Evolutionary conservation across 2,329 filamentous ascomycete species (phyloP), one percentile per base, ranked within the genome.

Genomic region (Coniella vitis): DNA sequence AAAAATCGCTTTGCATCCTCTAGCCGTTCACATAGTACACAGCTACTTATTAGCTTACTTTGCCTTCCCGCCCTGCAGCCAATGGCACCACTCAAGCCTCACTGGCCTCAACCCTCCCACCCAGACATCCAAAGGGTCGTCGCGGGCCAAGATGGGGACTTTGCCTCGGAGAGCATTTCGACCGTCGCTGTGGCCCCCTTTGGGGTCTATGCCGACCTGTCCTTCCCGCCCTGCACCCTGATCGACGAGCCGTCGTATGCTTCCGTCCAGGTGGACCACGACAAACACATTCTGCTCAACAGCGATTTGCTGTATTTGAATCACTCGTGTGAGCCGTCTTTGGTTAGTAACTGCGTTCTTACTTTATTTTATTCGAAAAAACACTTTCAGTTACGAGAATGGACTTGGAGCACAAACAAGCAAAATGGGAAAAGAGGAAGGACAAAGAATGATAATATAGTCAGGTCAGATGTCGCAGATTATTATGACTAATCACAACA

Each of bases 261-360:
- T 25, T 83, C 81, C 2, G 79, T 84, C 21, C 81, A 85, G 65
- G 75, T 74, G 53, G 76, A 72, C 52, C 66, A 66, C 47, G 63
- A 76, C 55, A 67, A 66, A 49, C 81, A 85, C 61, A 64, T 84
- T 57, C 74, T 78, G 58, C 68, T 85, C 38, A 84, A 85, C 67
- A 82, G 76, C 58, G 81, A 84, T 59, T 61, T 85, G 60, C 63
- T 85, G 39, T 85, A 83, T 65, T 79, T 83, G 56, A 85, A 85
- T 63, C 81, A 85, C 65, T 81, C 77, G 4, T 85, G 81, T 64
- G 78, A 81, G 58, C 81, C 81, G 20, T 79, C 77, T 60, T 70
- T 85, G 52, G 79, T 83, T 54, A 69, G 76, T 53, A 14, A 34
- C 19, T 14, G n/a, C n/a, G n/a, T n/a, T n/a, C n/a, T n/a, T n/a